These are phyloP conservation scores for Yarrowia sp. DNA, from an alignment of 805 yeast species.

Conservation along the genomic window DNA sequence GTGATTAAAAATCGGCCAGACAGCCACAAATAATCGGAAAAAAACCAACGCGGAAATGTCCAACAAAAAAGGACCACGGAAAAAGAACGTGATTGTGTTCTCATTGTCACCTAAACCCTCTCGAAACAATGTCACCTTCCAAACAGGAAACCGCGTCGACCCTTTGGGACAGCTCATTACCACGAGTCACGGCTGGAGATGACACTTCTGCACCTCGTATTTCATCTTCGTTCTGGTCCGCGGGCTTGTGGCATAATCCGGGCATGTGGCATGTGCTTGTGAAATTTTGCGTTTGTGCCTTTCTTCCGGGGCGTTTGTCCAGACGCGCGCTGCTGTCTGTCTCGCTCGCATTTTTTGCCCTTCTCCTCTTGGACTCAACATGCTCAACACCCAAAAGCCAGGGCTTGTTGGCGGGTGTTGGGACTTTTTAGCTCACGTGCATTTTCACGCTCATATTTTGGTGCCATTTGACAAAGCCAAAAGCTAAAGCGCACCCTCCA, in stretches of 20 bases:
- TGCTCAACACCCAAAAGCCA: conserved; percentile 1
- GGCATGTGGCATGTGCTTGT: conserved; percentile 13
- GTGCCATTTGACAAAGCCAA: not conserved
- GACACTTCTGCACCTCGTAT: conserved; percentile 23
- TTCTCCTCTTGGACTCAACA: conserved; percentile 6
- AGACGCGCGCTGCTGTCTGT: no score
- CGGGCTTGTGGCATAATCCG: not conserved
- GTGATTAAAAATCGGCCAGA: not conserved
- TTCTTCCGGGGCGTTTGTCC: not conserved
- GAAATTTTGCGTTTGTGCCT: not conserved
- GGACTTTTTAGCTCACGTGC: conserved; percentile 28
- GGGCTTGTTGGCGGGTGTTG: conserved; percentile 16
- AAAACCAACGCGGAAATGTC: not conserved
- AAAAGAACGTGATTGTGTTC: no score
- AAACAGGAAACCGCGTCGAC: conserved; percentile 8
- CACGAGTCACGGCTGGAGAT: not conserved
- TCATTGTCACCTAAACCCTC: not conserved
- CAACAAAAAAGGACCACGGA: no score
- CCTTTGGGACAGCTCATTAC: not conserved
- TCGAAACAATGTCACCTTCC: not conserved
- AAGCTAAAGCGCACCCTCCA: not conserved
- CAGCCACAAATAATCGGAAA: not conserved
- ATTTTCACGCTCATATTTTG: conserved; percentile 19
- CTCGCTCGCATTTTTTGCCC: not conserved
- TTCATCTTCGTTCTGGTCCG: not conserved